These are phyloP conservation scores for Boletus insuetus DNA, from an alignment of 768 basidiomycete genomes.

Conservation along the genomic window DNA sequence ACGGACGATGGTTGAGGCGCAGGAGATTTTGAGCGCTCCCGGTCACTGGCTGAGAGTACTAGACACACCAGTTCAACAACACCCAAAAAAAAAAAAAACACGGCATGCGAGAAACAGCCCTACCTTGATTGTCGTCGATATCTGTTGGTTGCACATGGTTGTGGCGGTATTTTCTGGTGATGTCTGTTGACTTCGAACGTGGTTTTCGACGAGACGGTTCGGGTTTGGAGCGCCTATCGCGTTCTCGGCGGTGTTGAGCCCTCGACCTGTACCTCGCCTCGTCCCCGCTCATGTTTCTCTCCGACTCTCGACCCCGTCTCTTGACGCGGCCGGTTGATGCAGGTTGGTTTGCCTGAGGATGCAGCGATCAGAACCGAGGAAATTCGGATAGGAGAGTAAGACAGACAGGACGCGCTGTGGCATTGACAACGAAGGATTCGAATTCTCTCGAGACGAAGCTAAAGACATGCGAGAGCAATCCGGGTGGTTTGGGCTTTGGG, in stretches of 20 bases:
- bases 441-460: constrained; percentile 70
- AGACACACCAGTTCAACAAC: constrained; percentile 6
- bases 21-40: constrained; percentile 23
- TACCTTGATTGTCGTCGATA: constrained; percentile 23
- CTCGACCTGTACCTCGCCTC: constrained; percentile 9
- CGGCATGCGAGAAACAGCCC: background rate
- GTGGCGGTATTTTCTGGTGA: background rate
- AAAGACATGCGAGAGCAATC: constrained; percentile 62
- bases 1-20: constrained; percentile 4
- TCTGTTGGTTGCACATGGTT: background rate
- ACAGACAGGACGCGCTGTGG: constrained; percentile 42
- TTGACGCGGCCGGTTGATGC: constrained; percentile 11
- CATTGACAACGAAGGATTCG: constrained; percentile 66
- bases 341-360: constrained; percentile 16
- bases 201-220: constrained; percentile 10
- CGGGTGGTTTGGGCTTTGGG: constrained; percentile 17
- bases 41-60: constrained; percentile 23
- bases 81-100: background rate
- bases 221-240: constrained; percentile 8
- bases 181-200: constrained; percentile 22
- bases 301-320: constrained; percentile 6
- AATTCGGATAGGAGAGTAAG: background rate
- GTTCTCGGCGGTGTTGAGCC: constrained; percentile 6
- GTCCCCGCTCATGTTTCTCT: constrained; percentile 14
- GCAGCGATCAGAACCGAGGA: constrained; percentile 3